Evolutionary conservation across 805 yeast species (phyloP).

Genomic region (Wickerhamomyces strasburgensis): DNA sequence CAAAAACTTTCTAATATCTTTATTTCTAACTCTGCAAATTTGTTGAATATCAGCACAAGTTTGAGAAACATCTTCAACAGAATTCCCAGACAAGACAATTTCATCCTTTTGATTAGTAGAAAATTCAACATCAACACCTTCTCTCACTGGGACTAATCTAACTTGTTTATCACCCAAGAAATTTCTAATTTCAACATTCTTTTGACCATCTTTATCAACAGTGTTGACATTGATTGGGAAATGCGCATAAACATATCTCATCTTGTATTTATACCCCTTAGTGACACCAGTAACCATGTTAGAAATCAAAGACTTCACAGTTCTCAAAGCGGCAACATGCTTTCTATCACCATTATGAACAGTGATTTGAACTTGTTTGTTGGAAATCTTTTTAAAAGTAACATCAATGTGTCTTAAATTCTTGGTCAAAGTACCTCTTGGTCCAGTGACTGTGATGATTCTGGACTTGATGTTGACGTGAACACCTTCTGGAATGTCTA

Average conservation of each 20-base stretch:
- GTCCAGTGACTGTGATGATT: slow-evolving; percentile 85
- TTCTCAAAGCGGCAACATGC: slow-evolving; percentile 99
- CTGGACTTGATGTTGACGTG: slow-evolving; percentile 89
- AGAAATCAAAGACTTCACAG: slow-evolving; percentile 90
- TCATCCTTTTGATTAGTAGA: slow-evolving; percentile 91
- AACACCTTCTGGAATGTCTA: slow-evolving; percentile 90
- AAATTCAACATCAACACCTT: slow-evolving; percentile 83
- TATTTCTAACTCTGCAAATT: slow-evolving; percentile 97
- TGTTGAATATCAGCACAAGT: slow-evolving; percentile 98
- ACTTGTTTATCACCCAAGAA: slow-evolving; percentile 99
- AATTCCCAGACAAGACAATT: slow-evolving; percentile 88
- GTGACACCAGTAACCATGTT: slow-evolving; percentile 98
- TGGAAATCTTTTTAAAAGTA: slow-evolving; percentile 75
- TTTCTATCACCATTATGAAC: slow-evolving; percentile 99
- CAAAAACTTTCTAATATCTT: slow-evolving; percentile 99
- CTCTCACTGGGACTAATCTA: slow-evolving; percentile 78
- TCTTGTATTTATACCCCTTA: slow-evolving; percentile 98
- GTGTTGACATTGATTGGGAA: slow-evolving; percentile 99
- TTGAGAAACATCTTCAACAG: slow-evolving; percentile 95
- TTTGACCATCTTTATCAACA: slow-evolving; percentile 67
- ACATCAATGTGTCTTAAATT: slow-evolving; percentile 92
- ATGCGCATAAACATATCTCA: slow-evolving; percentile 99
- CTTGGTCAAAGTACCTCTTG: slow-evolving; percentile 93
- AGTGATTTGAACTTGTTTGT: slow-evolving; percentile 74
- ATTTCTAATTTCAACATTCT: slow-evolving; percentile 93